Percentiles rank a stretch among this genome's conserved stretches.
These are phyloP conservation scores for Boletus rex-veris DNA, from an alignment of 768 basidiomycete genomes.

Conservation along the genomic window DNA sequence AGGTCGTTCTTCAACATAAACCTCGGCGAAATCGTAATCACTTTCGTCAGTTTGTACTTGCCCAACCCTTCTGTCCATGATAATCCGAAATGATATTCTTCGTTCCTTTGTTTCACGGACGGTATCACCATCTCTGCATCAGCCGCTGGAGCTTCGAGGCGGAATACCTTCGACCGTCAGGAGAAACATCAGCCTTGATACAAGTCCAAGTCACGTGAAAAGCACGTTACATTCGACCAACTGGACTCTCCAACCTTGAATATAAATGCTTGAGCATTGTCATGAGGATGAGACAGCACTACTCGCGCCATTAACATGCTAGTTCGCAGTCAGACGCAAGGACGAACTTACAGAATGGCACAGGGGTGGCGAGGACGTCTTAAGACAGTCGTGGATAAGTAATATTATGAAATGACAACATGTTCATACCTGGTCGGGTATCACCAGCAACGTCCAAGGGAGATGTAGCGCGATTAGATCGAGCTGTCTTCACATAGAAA, in stretches of 20 bases:
- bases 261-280: conserved; percentile 78
- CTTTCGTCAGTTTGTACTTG: conserved; percentile 94
- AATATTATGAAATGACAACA: conserved; percentile 12
- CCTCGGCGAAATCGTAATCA: conserved; percentile 86
- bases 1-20: conserved; percentile 88
- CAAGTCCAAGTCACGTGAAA: conserved; percentile 2
- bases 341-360: conserved; percentile 79
- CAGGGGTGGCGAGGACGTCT: conserved; percentile 51
- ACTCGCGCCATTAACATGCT: conserved; percentile 1
- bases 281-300: conserved; percentile 86
- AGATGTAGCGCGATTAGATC: conserved; percentile 57
- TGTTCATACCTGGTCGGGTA: conserved; percentile 49
- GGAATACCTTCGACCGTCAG: conserved; percentile 53
- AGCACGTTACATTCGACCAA: conserved; percentile 75
- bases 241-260: conserved; percentile 77
- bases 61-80: conserved; percentile 95
- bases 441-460: conserved; percentile 86
- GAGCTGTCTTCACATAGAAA: conserved; percentile 65
- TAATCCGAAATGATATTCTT: conserved; percentile 77
- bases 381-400: conserved; percentile 4
- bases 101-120: conserved; percentile 55
- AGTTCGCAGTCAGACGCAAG: background rate
- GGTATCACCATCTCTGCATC: conserved; percentile 77
- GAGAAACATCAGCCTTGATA: conserved; percentile 4
- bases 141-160: conserved; percentile 90